phyloP scores from a whole-genome alignment of 306 rosid species.

The Lathyrus sativus region DNA sequence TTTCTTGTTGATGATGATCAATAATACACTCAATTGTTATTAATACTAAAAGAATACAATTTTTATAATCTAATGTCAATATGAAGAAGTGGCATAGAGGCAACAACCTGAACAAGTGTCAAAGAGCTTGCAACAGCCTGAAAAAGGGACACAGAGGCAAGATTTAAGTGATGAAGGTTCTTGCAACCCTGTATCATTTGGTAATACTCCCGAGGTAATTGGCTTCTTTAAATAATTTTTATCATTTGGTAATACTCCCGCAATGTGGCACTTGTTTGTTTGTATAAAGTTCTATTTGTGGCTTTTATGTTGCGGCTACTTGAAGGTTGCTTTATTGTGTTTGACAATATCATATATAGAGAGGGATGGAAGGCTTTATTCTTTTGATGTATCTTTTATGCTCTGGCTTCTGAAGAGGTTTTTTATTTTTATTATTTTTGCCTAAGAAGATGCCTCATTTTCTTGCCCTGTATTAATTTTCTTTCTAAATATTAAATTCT shows the following conservation, averaged over 20 bases:
- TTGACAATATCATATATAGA: constrained; percentile 13
- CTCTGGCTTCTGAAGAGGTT: constrained; percentile 22
- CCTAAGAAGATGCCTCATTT: neutral
- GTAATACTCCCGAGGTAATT: no score
- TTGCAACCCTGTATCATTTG: no score
- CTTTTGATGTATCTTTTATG: constrained; percentile 32
- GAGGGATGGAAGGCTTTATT: constrained; percentile 1
- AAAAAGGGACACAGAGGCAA: no score
- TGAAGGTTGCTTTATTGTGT: constrained; percentile 9
- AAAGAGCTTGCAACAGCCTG: no score
- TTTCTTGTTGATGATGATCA: neutral
- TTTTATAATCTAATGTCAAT: constrained; percentile 10
- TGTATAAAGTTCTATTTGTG: constrained; percentile 32
- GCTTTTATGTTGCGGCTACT: constrained; percentile 25
- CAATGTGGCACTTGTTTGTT: constrained; percentile 24
- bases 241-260: no score
- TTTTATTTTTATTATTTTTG: neutral
- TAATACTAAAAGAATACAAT: neutral
- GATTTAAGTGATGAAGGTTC: no score
- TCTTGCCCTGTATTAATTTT: constrained; percentile 19
- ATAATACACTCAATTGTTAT: constrained; percentile 9
- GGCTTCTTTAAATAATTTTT: no score
- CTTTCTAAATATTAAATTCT: constrained; percentile 6
- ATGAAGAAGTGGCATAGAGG: no score
- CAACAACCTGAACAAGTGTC: no score